Evolutionary conservation across 768 basidiomycete genomes (phyloP).

Genomic region (Psilocybe cyanescens): DNA sequence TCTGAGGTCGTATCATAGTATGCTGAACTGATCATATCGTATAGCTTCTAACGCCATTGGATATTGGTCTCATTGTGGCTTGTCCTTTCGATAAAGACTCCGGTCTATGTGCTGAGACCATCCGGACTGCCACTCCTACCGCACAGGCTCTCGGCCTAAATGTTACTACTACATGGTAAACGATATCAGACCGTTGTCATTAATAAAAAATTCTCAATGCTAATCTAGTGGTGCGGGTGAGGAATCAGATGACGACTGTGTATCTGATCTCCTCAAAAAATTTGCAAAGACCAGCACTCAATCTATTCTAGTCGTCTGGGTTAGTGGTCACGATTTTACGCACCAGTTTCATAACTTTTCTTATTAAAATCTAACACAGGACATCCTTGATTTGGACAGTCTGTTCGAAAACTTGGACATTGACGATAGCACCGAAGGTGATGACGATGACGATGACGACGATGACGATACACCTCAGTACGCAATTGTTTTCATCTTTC

Average conservation of each 20-base stretch:
- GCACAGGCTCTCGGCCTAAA: conserved; percentile 23
- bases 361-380: background rate
- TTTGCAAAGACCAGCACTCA: conserved; percentile 27
- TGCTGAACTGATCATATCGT: background rate
- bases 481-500: background rate
- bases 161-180: conserved; percentile 26
- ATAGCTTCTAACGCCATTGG: conserved; percentile 19
- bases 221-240: conserved; percentile 23
- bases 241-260: conserved; percentile 27
- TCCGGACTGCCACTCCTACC: conserved; percentile 24
- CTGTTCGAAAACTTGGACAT: conserved; percentile 25
- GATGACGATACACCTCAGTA: conserved; percentile 25
- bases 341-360: background rate
- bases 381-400: conserved; percentile 19
- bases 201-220: background rate
- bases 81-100: conserved; percentile 27
- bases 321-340: background rate
- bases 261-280: conserved; percentile 21
- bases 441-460: conserved; percentile 23
- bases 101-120: conserved; percentile 21
- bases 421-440: conserved; percentile 16
- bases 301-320: conserved; percentile 27
- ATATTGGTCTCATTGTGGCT: conserved; percentile 25
- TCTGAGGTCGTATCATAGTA: background rate
- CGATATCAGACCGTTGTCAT: background rate